Percentiles rank a stretch among this genome's conserved stretches.
Conservation (phyloP, 352 stramenopile species). For the Phytopythium kandeliae region DNA sequence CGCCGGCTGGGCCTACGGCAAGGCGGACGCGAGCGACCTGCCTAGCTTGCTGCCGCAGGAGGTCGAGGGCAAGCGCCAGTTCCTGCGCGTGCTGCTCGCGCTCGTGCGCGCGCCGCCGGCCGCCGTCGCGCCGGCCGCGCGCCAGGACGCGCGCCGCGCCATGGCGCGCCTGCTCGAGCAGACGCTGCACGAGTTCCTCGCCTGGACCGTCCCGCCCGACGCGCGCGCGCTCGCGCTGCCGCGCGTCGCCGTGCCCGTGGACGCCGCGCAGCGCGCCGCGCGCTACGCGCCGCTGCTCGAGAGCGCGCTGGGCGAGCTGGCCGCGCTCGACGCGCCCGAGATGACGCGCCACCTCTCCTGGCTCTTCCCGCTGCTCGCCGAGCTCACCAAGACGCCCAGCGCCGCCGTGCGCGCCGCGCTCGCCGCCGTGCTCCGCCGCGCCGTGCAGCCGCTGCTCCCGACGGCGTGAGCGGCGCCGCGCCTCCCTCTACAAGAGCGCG, state of each 20-base stretch:
- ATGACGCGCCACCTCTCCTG: constrained; percentile 63
- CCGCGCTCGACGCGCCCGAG: constrained; percentile 41
- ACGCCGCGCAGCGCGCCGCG: constrained; percentile 48
- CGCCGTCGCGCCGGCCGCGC: constrained; percentile 23
- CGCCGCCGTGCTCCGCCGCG: constrained; percentile 49
- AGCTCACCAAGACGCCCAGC: constrained; percentile 63
- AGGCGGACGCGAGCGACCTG: constrained; percentile 32
- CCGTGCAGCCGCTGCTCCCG: constrained; percentile 46
- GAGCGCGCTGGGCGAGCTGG: constrained; percentile 37
- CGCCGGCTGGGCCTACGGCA: constrained; percentile 48
- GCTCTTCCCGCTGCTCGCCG: constrained; percentile 75
- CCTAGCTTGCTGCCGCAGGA: constrained; percentile 70
- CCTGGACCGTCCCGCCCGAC: constrained; percentile 34
- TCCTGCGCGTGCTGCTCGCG: constrained; percentile 60
- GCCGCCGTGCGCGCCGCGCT: constrained; percentile 59
- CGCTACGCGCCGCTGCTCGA: constrained; percentile 54
- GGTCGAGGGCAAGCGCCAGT: constrained; percentile 72
- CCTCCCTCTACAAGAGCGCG: constrained; percentile 1
- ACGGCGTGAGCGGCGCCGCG: neutral
- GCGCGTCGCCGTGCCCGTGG: constrained; percentile 22
- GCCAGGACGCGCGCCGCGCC: constrained; percentile 58
- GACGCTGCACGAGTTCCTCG: constrained; percentile 57
- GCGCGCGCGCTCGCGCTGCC: constrained; percentile 9
- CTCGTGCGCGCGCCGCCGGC: constrained; percentile 21
- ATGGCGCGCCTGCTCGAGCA: constrained; percentile 64